A percentile compares a stretch with the other conserved stretches of the same genome.
These are phyloP conservation scores for Lasiodiplodia sp. DNA, from an alignment of 2,329 filamentous ascomycete species.

Conservation along the genomic window DNA sequence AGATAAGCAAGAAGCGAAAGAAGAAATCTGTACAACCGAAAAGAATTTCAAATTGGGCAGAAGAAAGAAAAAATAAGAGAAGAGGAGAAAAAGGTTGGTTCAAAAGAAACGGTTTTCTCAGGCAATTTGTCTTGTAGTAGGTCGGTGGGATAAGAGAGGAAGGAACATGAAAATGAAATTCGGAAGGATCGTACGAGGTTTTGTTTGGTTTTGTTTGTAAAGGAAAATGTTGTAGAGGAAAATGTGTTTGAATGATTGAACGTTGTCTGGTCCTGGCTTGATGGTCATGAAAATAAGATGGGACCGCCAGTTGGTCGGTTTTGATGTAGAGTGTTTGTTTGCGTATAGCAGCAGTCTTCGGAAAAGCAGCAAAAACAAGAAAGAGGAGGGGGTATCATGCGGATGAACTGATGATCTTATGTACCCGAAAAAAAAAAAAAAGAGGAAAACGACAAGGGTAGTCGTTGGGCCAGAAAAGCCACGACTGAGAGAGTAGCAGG, in stretches of 20 bases:
- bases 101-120: conserved; percentile 4
- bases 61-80: neutral
- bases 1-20: neutral
- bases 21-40: conserved; percentile 8
- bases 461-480: conserved; percentile 12
- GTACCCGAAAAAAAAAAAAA: conserved; percentile 14
- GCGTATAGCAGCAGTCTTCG: neutral
- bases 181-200: neutral
- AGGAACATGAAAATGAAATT: neutral
- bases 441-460: neutral
- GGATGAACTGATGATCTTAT: conserved; percentile 28
- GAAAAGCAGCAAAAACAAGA: neutral
- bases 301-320: conserved; percentile 11
- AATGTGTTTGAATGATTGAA: conserved; percentile 12
- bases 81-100: neutral
- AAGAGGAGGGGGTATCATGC: conserved; percentile 23
- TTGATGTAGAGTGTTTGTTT: neutral
- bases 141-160: neutral
- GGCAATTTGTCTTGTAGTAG: conserved; percentile 17
- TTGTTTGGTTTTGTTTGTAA: conserved; percentile 1
- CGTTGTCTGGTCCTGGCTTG: conserved; percentile 16
- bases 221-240: neutral
- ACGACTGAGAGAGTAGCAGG: conserved; percentile 9
- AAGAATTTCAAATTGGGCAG: conserved; percentile 3
- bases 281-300: neutral